A percentile compares a stretch with the other conserved stretches of the same genome.
Evolutionary conservation across 148 eudicot genomes (phyloP).

Genomic region (Pouteria glomerata): DNA sequence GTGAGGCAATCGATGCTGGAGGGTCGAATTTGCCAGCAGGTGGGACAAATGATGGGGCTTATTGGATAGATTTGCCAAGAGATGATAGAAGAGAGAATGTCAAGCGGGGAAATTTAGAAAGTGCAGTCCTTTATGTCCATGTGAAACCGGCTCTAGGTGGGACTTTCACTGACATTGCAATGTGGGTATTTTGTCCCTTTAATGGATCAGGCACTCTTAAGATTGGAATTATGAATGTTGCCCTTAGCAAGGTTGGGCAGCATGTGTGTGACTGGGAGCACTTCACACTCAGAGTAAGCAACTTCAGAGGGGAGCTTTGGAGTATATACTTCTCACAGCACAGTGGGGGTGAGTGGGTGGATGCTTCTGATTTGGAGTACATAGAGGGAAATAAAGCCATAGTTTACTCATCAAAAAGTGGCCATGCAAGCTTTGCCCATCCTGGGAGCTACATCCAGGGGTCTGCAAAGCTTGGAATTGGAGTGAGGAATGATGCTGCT

Average conservation of each 20-base stretch:
- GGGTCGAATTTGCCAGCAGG: slow-evolving; percentile 80
- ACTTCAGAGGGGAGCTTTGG: slow-evolving; percentile 67
- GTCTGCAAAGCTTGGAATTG: slow-evolving; percentile 61
- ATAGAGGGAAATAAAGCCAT: slow-evolving; percentile 62
- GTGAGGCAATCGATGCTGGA: slow-evolving; percentile 50
- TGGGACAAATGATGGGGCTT: slow-evolving; percentile 60
- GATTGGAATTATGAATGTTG: slow-evolving; percentile 42
- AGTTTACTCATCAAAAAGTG: slow-evolving; percentile 63
- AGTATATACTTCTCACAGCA: slow-evolving; percentile 83
- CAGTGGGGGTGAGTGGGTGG: slow-evolving; percentile 78
- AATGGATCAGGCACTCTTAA: slow-evolving; percentile 83
- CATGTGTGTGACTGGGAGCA: slow-evolving; percentile 97
- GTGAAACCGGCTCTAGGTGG: slow-evolving; percentile 91
- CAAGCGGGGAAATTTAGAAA: slow-evolving; percentile 57
- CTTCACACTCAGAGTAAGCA: slow-evolving; percentile 78
- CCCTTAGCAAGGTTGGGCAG: slow-evolving; percentile 57
- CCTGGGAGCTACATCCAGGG: slow-evolving; percentile 79
- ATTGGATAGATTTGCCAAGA: slow-evolving; percentile 77
- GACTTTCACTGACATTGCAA: slow-evolving; percentile 69
- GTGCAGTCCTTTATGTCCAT: slow-evolving; percentile 70
- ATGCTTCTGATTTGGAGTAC: slow-evolving; percentile 65
- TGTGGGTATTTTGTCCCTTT: slow-evolving; percentile 92
- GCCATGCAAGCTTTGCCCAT: slow-evolving; percentile 78
- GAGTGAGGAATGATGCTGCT: slow-evolving; percentile 72
- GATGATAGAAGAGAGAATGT: slow-evolving; percentile 42